Percentiles rank a stretch among this genome's conserved stretches.
These are phyloP conservation scores for Thielaviopsis populi DNA, from an alignment of 2,329 filamentous ascomycete genomes.

Conservation along the genomic window DNA sequence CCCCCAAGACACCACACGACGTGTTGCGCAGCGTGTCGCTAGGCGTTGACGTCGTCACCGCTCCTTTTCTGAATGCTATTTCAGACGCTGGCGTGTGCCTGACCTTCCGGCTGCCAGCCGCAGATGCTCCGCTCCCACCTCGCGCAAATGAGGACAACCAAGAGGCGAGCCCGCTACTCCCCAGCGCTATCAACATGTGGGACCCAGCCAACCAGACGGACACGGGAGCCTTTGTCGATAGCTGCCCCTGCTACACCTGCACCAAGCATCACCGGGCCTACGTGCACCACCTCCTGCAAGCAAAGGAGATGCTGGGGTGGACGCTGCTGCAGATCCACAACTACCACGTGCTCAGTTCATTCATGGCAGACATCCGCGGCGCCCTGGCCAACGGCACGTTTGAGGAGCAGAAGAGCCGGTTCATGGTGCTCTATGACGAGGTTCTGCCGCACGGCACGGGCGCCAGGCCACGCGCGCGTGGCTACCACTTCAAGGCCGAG, in stretches of 20 bases:
- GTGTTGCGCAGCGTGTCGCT: slow-evolving; percentile 59
- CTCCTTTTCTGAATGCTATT: slow-evolving; percentile 57
- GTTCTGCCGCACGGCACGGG: slow-evolving; percentile 61
- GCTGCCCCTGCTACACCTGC: slow-evolving; percentile 73
- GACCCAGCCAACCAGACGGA: slow-evolving; percentile 43
- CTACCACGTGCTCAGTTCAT: slow-evolving; percentile 52
- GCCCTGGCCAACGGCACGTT: slow-evolving; percentile 52
- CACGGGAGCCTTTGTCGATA: slow-evolving; percentile 43
- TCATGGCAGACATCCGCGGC: slow-evolving; percentile 56
- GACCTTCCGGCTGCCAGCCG: slow-evolving; percentile 55
- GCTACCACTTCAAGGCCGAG: slow-evolving; percentile 66
- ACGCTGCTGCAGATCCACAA: slow-evolving; percentile 87
- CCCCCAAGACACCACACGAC: slow-evolving; percentile 56
- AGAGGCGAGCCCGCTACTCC: slow-evolving; percentile 20
- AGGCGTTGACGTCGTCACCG: slow-evolving; percentile 65
- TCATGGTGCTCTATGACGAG: slow-evolving; percentile 45
- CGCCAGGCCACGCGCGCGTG: slow-evolving; percentile 61
- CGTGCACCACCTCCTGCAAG: slow-evolving; percentile 69
- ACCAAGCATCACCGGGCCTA: slow-evolving; percentile 72
- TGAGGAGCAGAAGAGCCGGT: slow-evolving; percentile 31
- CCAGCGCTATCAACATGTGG: slow-evolving; percentile 73
- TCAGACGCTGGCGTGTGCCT: slow-evolving; percentile 81
- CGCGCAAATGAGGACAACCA: neutral
- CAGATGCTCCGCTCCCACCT: slow-evolving; percentile 13
- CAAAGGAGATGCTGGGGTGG: slow-evolving; percentile 97